These are phyloP conservation scores for Spirogloea muscicola DNA, from an alignment of 139 green algal genomes.

Conservation along the genomic window DNA sequence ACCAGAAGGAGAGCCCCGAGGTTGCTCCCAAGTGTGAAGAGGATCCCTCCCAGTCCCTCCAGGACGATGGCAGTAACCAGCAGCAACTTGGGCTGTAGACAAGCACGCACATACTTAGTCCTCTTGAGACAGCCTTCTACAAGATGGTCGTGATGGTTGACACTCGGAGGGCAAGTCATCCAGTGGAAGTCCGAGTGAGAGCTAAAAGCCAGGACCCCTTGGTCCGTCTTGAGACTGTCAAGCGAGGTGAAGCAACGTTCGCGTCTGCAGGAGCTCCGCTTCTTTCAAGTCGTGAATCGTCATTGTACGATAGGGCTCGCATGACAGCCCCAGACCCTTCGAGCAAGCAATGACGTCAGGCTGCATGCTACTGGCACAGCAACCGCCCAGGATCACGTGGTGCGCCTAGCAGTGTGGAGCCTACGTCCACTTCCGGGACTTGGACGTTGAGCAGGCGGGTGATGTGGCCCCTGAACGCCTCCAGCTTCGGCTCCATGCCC, in stretches of 20 bases:
- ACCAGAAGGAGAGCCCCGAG: slow-evolving; percentile 32
- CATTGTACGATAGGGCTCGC: no score
- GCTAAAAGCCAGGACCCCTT: neutral
- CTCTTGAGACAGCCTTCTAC: no score
- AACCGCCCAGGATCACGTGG: no score
- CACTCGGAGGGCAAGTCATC: neutral
- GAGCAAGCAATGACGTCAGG: no score
- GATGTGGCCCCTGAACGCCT: slow-evolving; percentile 21
- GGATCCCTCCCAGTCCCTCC: slow-evolving; percentile 36
- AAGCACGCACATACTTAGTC: neutral
- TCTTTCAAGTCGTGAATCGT: no score
- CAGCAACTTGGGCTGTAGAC: slow-evolving; percentile 20
- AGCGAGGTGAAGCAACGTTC: neutral
- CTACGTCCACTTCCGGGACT: slow-evolving; percentile 29
- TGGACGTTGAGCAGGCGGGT: neutral
- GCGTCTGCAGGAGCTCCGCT: neutral
- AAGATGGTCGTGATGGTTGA: neutral
- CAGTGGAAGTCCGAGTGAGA: neutral
- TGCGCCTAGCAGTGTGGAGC: no score
- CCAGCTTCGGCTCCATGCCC: slow-evolving; percentile 24
- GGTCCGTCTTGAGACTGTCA: neutral
- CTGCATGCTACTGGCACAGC: no score
- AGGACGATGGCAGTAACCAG: slow-evolving; percentile 22
- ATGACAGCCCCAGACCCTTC: no score
- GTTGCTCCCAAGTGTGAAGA: slow-evolving; percentile 39